Evolutionary conservation across 148 eudicot species (phyloP).

Genomic region (Persicaria tinctoria): DNA sequence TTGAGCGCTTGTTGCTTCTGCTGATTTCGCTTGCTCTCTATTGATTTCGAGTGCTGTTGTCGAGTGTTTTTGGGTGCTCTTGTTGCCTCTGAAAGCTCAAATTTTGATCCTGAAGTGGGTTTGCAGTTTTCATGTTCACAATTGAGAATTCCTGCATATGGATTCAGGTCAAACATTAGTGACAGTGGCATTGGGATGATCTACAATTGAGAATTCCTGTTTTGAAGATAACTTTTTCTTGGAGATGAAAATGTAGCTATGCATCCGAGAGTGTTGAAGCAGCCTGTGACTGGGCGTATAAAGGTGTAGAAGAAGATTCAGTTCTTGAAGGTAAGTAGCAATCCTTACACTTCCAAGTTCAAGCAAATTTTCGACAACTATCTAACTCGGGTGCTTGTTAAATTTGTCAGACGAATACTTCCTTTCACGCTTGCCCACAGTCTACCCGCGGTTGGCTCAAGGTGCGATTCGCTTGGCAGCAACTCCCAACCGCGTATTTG

Average conservation of each 20-base stretch:
- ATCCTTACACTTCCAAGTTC: neutral
- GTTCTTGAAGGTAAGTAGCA: constrained; percentile 42
- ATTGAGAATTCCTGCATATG: too few species aligned
- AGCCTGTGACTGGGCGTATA: constrained; percentile 78
- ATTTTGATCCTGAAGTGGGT: too few species aligned
- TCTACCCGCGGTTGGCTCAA: constrained; percentile 7
- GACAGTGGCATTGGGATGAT: too few species aligned
- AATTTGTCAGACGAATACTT: constrained; percentile 7
- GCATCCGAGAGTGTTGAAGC: constrained; percentile 74
- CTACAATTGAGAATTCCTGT: too few species aligned
- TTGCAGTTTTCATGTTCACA: too few species aligned
- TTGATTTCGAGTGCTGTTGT: too few species aligned
- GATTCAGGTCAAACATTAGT: too few species aligned
- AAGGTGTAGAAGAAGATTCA: constrained; percentile 52
- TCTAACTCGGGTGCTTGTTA: neutral
- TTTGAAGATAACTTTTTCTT: too few species aligned
- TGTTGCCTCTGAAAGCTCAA: too few species aligned
- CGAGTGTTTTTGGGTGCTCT: too few species aligned
- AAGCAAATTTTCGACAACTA: neutral
- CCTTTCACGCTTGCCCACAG: constrained; percentile 3
- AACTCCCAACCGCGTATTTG: constrained; percentile 7
- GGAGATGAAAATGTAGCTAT: constrained; percentile 37
- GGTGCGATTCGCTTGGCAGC: constrained; percentile 8
- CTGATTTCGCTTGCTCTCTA: too few species aligned
- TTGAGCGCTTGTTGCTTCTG: too few species aligned